Percentiles rank a stretch among this genome's conserved stretches.
phyloP scores from a whole-genome alignment of 2,329 filamentous ascomycete species.

The Simplicillium sp. region DNA sequence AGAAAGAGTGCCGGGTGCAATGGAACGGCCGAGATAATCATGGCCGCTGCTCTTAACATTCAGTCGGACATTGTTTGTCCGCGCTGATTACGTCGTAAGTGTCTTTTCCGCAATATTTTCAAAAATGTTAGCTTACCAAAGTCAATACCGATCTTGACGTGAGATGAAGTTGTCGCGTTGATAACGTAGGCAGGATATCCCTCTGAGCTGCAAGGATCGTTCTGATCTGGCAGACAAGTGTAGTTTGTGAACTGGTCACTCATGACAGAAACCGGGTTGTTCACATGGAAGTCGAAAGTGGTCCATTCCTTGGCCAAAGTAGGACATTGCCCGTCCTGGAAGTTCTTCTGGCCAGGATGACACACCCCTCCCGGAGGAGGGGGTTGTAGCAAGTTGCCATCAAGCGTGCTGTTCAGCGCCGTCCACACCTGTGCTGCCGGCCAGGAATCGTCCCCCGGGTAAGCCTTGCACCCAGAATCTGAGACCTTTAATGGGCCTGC shows the following conservation, averaged over 20 bases:
- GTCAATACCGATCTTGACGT: slow-evolving; percentile 24
- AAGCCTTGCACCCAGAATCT: slow-evolving; percentile 2
- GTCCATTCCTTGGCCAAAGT: slow-evolving; percentile 13
- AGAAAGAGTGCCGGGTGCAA: slow-evolving; percentile 39
- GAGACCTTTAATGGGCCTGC: too few relatives aligned
- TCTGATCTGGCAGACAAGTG: slow-evolving; percentile 35
- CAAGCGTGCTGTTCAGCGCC: slow-evolving; percentile 2
- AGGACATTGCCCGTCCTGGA: slow-evolving; percentile 17
- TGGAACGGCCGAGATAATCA: slow-evolving; percentile 33
- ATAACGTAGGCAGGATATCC: slow-evolving; percentile 26
- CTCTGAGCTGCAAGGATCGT: slow-evolving; percentile 19
- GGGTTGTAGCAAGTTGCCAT: slow-evolving; percentile 2
- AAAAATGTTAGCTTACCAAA: slow-evolving; percentile 24
- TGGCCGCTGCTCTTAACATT: slow-evolving; percentile 30
- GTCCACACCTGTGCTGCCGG: slow-evolving; percentile 1
- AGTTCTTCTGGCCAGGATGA: slow-evolving; percentile 16
- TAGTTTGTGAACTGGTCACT: slow-evolving; percentile 37
- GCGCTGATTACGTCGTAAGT: slow-evolving; percentile 16
- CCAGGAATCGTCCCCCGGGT: slow-evolving; percentile 1
- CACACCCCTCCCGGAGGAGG: slow-evolving; percentile 17
- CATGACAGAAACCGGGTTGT: slow-evolving; percentile 20
- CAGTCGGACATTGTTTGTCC: slow-evolving; percentile 31
- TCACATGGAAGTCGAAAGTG: slow-evolving; percentile 16
- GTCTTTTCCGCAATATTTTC: background rate
- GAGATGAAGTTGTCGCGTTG: slow-evolving; percentile 20